Evolutionary conservation across 768 basidiomycete genomes (phyloP).

Genomic region (Pulveroboletus sp.): DNA sequence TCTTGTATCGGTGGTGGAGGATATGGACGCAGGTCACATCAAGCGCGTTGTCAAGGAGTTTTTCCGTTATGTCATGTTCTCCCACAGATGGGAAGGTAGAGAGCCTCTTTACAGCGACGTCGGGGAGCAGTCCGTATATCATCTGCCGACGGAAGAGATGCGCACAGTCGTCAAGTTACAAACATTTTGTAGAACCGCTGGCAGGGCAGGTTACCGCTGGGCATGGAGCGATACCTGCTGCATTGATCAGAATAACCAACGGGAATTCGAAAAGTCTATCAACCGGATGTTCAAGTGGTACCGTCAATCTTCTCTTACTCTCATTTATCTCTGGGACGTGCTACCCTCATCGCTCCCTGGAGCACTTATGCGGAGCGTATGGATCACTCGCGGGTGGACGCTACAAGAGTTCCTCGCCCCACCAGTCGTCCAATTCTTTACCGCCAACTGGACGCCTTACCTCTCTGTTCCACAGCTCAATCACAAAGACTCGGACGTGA

Average conservation of each 20-base stretch:
- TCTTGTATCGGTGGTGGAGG: background rate
- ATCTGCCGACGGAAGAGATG: background rate
- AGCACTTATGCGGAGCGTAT: background rate
- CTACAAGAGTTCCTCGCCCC: conserved; percentile 14
- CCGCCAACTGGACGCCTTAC: conserved; percentile 6
- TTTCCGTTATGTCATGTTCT: conserved; percentile 14
- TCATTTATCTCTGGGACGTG: conserved; percentile 11
- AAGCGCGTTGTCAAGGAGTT: background rate
- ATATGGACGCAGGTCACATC: background rate
- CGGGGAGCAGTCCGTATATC: conserved; percentile 1
- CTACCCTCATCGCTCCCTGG: background rate
- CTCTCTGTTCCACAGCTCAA: background rate
- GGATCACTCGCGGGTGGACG: conserved; percentile 11
- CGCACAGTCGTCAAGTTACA: background rate
- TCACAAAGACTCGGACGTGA: conserved; percentile 5
- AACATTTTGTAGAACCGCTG: background rate
- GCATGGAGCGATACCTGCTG: conserved; percentile 12
- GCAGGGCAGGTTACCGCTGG: conserved; percentile 4
- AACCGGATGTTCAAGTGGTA: conserved; percentile 13
- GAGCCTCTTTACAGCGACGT: conserved; percentile 5
- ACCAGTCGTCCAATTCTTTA: background rate
- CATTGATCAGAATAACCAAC: conserved; percentile 5
- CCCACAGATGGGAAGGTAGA: conserved; percentile 11
- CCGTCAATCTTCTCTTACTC: conserved; percentile 2
- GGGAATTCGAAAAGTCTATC: conserved; percentile 7